Evolutionary conservation across 2,329 filamentous ascomycete species (phyloP), one percentile per base, ranked within the genome.

Genomic region (Neonectria punicea): DNA sequence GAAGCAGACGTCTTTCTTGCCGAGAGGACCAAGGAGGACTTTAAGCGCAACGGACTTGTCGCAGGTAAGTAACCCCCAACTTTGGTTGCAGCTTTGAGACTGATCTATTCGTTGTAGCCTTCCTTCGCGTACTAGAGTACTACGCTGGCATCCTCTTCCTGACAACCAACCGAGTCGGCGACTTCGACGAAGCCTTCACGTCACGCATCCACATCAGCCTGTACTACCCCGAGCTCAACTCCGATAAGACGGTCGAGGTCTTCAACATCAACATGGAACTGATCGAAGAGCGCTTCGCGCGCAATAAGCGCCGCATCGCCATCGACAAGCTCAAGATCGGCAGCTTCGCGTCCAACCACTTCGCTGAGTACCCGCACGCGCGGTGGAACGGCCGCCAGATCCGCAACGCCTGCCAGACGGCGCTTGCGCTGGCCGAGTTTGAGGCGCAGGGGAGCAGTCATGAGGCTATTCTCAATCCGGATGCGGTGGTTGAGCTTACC

Each of bases 341-440:
- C 10, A 46, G 18, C 36, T 58, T 46, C 30, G 39, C 54, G 0
- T 16, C 34, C 5, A 5, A 47, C 6, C 39, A 49, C 39, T 53
- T 32, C 10, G 16, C 20, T 2, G 9, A 47, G 8, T 20, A 46
- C 53, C 51, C 32, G 28, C 22, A 50, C 5, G 34, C 43, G 10
- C 77, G 34, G 90, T 82, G 73, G 58, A 65, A 65, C 49, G 58
- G 63, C 4, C 67, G 77, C 18, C 68, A 70, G 47, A 67, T 70
- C 20, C 64, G 62, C 10, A 70, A 70, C 18, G 67, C 67, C 2
- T 70, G 63, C 18, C 62, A 66, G 28, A 67, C 63, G 8, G 63
- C 58, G 3, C 28, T 65, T 13, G 58, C 63, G 4, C 58, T 62
- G 3, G 63, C 63, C 8, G 58, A 65, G 25, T 65, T 61, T 10